phyloP scores from a whole-genome alignment of 495 filamentous ascomycete species.

The Penicilliopsis zonata region DNA sequence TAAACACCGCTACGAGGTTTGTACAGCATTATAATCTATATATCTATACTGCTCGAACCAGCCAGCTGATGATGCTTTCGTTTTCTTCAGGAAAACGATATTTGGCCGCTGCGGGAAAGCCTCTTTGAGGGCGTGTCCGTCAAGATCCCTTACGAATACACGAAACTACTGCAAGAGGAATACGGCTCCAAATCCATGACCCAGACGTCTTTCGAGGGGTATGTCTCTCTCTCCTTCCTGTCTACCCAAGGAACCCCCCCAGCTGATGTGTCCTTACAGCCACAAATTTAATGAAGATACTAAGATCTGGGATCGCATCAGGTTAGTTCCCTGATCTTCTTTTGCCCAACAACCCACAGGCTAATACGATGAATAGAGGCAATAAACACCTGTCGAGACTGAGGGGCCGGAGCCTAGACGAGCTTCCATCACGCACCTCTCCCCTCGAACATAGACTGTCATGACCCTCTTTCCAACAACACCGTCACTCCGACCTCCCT shows the following conservation, averaged over 20 bases:
- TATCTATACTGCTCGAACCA: background rate
- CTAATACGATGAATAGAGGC: too few relatives aligned
- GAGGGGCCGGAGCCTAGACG: constrained; percentile 1
- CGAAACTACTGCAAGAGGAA: constrained; percentile 59
- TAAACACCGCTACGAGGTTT: constrained; percentile 37
- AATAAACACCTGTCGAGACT: constrained; percentile 2
- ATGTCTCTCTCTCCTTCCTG: constrained; percentile 11
- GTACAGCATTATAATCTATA: constrained; percentile 7
- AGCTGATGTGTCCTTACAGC: constrained; percentile 8
- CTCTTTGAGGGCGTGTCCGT: constrained; percentile 67
- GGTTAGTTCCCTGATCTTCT: constrained; percentile 3
- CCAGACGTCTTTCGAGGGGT: constrained; percentile 51
- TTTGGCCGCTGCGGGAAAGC: constrained; percentile 70
- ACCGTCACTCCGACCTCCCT: too few relatives aligned
- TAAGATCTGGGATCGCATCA: constrained; percentile 18
- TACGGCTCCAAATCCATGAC: constrained; percentile 58
- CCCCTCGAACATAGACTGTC: constrained; percentile 6
- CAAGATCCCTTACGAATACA: constrained; percentile 64
- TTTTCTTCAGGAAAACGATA: constrained; percentile 39
- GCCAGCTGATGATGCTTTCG: too few relatives aligned
- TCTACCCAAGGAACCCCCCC: background rate
- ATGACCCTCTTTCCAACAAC: constrained; percentile 7
- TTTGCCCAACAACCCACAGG: too few relatives aligned
- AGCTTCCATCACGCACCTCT: constrained; percentile 8
- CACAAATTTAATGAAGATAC: constrained; percentile 24